A percentile compares a stretch with the other conserved stretches of the same genome.
These are phyloP conservation scores for Aspergillus ochraceus DNA, from an alignment of 2,329 filamentous ascomycete species.

Conservation along the genomic window DNA sequence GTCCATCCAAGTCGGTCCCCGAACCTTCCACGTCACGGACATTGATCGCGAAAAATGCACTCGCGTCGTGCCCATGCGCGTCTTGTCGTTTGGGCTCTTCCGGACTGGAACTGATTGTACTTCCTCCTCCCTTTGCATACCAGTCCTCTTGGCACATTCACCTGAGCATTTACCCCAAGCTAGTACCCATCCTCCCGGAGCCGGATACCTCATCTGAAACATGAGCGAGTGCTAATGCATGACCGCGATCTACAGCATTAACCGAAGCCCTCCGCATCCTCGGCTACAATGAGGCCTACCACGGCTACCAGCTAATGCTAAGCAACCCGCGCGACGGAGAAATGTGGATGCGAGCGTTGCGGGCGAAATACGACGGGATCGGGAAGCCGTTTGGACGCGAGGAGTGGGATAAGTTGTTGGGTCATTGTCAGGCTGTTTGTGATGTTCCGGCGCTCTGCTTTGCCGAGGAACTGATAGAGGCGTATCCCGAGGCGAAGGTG, in stretches of 20 bases:
- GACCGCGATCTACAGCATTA: constrained; percentile 44
- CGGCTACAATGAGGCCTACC: constrained; percentile 64
- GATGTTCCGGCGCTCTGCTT: constrained; percentile 19
- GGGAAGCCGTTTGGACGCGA: constrained; percentile 34
- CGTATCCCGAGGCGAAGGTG: constrained; percentile 21
- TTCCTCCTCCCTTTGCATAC: constrained; percentile 9
- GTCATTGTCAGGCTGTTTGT: constrained; percentile 12
- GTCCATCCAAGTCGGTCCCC: not conserved
- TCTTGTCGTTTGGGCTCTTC: constrained; percentile 65
- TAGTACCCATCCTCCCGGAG: not conserved
- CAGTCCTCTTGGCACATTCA: not conserved
- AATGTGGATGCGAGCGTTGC: constrained; percentile 61
- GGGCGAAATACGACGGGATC: constrained; percentile 56
- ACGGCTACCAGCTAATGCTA: constrained; percentile 64
- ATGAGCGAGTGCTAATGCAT: too few relatives aligned
- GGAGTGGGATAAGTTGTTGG: not conserved
- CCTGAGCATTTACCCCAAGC: not conserved
- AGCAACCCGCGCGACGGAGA: constrained; percentile 55
- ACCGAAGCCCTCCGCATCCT: constrained; percentile 45
- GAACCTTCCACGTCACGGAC: constrained; percentile 4
- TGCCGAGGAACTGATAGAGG: constrained; percentile 22
- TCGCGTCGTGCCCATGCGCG: constrained; percentile 60
- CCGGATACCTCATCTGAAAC: too few relatives aligned
- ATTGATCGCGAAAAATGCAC: constrained; percentile 5
- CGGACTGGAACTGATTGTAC: constrained; percentile 65